Percentiles rank a stretch among this genome's conserved stretches.
These are phyloP conservation scores for Pyrenula aspistea DNA, from an alignment of 495 filamentous ascomycete genomes.

Conservation along the genomic window DNA sequence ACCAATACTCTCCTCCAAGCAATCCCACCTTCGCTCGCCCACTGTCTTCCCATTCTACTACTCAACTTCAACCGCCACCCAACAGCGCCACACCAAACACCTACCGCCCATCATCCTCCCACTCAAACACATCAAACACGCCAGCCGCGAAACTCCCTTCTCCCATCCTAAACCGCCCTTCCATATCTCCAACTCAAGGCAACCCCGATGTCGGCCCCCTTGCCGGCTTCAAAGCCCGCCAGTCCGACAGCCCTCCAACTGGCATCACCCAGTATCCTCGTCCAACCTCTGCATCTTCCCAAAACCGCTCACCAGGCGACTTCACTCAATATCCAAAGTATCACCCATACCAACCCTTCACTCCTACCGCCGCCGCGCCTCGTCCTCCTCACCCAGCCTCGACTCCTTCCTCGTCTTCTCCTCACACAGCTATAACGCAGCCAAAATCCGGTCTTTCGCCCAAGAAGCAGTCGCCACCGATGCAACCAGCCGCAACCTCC, in stretches of 20 bases:
- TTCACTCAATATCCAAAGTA: neutral
- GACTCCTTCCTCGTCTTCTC: constrained; percentile 21
- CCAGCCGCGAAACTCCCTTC: constrained; percentile 23
- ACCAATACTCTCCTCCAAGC: constrained; percentile 15
- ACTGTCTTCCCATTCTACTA: constrained; percentile 20
- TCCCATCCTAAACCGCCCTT: constrained; percentile 31
- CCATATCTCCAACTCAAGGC: constrained; percentile 39
- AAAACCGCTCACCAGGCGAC: constrained; percentile 4
- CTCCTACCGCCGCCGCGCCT: constrained; percentile 11
- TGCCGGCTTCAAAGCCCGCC: constrained; percentile 18
- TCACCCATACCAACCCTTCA: constrained; percentile 2
- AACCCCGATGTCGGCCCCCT: constrained; percentile 33
- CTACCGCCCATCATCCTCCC: constrained; percentile 33
- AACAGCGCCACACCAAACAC: constrained; percentile 19
- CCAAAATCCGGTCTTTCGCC: constrained; percentile 58
- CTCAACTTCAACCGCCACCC: constrained; percentile 14
- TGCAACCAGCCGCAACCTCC: neutral
- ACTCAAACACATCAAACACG: constrained; percentile 14
- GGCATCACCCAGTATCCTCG: constrained; percentile 11
- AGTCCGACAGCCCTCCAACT: constrained; percentile 6
- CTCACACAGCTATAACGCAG: constrained; percentile 29
- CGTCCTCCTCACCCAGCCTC: constrained; percentile 16
- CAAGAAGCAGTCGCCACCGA: constrained; percentile 52
- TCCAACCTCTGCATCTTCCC: constrained; percentile 10
- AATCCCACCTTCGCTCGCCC: constrained; percentile 9